These are phyloP conservation scores for Trichoderma harzianum DNA, from an alignment of 2,329 filamentous ascomycete species.

Conservation along the genomic window DNA sequence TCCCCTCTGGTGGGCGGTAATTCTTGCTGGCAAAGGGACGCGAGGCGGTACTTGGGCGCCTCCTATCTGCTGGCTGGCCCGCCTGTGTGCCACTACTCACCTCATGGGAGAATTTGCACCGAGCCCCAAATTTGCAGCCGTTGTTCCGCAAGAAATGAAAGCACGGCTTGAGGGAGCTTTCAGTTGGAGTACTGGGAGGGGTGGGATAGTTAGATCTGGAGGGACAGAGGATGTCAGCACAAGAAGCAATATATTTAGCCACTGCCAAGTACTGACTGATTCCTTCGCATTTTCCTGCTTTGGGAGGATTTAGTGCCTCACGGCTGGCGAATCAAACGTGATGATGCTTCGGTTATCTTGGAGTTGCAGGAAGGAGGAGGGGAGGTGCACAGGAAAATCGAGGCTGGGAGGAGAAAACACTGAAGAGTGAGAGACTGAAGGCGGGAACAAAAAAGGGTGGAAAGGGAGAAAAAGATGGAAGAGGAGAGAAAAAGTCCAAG, in stretches of 20 bases:
- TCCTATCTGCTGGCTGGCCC: not conserved
- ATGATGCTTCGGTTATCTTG: not conserved
- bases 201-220: not conserved
- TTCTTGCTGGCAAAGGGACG: not conserved
- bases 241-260: not conserved
- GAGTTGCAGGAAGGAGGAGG: not conserved
- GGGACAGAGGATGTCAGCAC: not conserved
- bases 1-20: slow-evolving; percentile 17
- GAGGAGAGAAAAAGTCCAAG: not conserved
- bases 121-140: slow-evolving; percentile 19
- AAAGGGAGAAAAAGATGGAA: not conserved
- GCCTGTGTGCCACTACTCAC: not conserved
- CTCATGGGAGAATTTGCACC: slow-evolving; percentile 19
- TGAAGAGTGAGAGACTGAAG: not conserved
- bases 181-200: not conserved
- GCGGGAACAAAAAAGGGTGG: not conserved
- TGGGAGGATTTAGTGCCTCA: not conserved
- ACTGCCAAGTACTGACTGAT: not conserved
- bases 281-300: not conserved
- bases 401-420: not conserved
- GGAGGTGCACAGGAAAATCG: not conserved
- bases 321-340: not conserved
- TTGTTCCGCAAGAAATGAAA: slow-evolving; percentile 3
- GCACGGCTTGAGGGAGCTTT: slow-evolving; percentile 1
- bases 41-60: not conserved